These are phyloP conservation scores for Myriosclerotinia scirpicola DNA, from an alignment of 2,329 filamentous ascomycete genomes.

Conservation along the genomic window DNA sequence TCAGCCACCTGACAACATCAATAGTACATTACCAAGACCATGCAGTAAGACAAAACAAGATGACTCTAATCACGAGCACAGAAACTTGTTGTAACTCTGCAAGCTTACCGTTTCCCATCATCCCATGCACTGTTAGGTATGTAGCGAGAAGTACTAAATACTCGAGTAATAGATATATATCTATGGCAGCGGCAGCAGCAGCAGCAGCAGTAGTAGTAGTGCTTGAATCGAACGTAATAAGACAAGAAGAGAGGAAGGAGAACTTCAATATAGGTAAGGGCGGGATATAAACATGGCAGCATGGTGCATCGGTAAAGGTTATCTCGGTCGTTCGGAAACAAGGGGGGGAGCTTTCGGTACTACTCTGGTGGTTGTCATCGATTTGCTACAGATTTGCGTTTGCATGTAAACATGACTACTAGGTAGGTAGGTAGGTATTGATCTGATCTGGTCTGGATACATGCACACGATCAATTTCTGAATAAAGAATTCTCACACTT, in stretches of 20 bases:
- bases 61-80: not conserved
- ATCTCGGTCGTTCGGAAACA: constrained; percentile 21
- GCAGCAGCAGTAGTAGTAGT: not conserved
- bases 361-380: not conserved
- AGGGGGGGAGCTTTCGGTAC: constrained; percentile 14
- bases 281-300: not conserved
- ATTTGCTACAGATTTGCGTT: constrained; percentile 3
- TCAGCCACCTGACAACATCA: not conserved
- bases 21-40: constrained; percentile 11
- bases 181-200: no score
- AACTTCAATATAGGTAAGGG: no score
- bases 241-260: not conserved
- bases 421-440: not conserved
- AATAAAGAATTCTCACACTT: not conserved
- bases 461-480: constrained; percentile 12
- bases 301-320: not conserved
- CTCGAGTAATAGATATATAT: no score
- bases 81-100: not conserved
- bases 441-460: not conserved
- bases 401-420: not conserved
- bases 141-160: not conserved
- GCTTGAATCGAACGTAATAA: not conserved
- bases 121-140: not conserved
- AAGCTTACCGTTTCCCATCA: not conserved
- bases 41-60: not conserved